phyloP scores from a whole-genome alignment of 2,329 filamentous ascomycete genomes.

The Teratosphaeriaceae sp. region DNA sequence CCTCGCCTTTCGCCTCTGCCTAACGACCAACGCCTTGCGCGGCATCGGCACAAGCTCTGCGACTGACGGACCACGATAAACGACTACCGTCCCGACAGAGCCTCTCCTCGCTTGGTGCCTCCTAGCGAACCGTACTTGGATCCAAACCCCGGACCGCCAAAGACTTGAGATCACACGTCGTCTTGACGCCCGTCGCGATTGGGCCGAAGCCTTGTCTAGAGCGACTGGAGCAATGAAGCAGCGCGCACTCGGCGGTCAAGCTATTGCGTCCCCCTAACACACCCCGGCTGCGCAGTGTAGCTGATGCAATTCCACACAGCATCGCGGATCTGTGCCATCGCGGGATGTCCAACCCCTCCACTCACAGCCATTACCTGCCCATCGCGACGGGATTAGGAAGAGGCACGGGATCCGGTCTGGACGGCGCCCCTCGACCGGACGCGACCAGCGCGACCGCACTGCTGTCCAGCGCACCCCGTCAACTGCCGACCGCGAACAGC shows the following conservation, averaged over 20 bases:
- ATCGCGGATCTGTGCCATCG: not conserved
- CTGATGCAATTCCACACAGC: not conserved
- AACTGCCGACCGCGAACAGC: not conserved
- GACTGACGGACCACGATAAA: no score
- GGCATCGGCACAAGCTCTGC: no score
- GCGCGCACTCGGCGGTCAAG: not conserved
- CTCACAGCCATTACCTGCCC: not conserved
- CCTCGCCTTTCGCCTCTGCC: no score
- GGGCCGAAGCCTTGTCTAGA: not conserved
- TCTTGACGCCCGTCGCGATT: not conserved
- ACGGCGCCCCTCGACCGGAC: constrained; percentile 1
- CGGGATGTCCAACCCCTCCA: not conserved
- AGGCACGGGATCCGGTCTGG: constrained; percentile 2
- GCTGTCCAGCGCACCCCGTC: not conserved
- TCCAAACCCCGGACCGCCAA: not conserved
- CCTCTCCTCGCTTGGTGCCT: no score
- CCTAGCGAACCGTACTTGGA: no score
- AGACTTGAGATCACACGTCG: not conserved
- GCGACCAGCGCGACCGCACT: not conserved
- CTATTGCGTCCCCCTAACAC: not conserved
- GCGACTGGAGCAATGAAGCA: not conserved
- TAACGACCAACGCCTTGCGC: no score
- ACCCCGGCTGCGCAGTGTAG: not conserved
- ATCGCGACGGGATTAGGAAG: not conserved
- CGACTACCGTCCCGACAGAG: no score